Base-by-base conservation (phyloP, 257 asterid genomes). In the Fraxinus excelsior region DNA sequence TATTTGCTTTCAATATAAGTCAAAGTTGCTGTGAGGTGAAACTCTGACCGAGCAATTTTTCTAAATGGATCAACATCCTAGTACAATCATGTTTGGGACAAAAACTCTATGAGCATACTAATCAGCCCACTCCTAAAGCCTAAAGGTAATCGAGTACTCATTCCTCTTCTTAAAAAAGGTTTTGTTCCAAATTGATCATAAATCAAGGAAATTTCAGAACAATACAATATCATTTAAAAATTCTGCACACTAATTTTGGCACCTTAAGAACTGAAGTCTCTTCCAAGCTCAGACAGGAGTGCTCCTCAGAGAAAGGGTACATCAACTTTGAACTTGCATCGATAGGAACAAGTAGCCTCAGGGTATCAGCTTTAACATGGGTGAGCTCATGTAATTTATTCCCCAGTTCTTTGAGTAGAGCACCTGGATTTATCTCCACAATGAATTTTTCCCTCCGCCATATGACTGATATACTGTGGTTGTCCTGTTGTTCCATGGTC, bases 271-370 rank as follows among this genome's bases (percentile, higher is more conserved):
- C 38, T 29, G 91, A 82, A 14, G 89, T 82, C 25, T 84, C 77
- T 56, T 89, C 90, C 93, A 95, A 79, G 72, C 82, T 81, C 76
- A 88, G 83, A 65, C 51, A 64, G 7, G 96, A 87, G 77, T 95
- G 97, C 70, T 89, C 94, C 67, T 91, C 88, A 16, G 99, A 89
- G 76, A 91, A 95, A 31, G 98, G 99, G 76, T 90, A 89, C 18
- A 92, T 37, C 86, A 91, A 64, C 79, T 83, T 90, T 7, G 98
- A 89, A 79, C 84, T 87, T 84, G 85, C 92, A 76, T 87, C 85
- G 29, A 71, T 38, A 35, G 96, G 89, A 78, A 92, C 92, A 86
- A 95, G 88, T 26, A 95, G 84, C 70, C 99, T 87, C 78, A 95
- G 72, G 29, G 99, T 92, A 77, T 89, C 93, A 0, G 86, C 86